Base-by-base conservation (phyloP, 2,329 filamentous ascomycete species). In the Teratosphaeria nubilosa region DNA sequence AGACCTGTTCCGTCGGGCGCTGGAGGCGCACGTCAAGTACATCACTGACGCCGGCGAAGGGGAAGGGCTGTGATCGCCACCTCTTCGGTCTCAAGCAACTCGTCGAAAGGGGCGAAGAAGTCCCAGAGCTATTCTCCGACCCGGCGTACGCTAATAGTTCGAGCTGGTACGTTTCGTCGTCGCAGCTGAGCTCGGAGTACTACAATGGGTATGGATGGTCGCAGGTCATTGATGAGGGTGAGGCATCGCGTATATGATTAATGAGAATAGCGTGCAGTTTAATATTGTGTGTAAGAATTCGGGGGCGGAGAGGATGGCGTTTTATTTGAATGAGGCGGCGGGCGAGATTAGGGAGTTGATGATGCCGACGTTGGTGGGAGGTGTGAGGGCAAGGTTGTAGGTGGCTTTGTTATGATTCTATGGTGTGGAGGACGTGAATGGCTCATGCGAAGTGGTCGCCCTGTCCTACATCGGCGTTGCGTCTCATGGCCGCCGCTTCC, bases 151-250 rank as follows among this genome's bases (percentile, higher is more conserved):
- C 76, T 3, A 99, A 97, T 79, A 91, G 86, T 59, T 79, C 82
- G 69, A 90, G 86, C 14, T 99, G 94, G 94, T 96, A 85, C 76
- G 80, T 99, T 59, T 92, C 87, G 30, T 90, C 86, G 30, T 90
- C 85, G 61, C 95, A 99, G 78, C 78, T 99, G 72, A 94, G 88
- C 76, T 91, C 87, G 34, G 95, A 99, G 78, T 96, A 89, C 80
- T 99, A 97, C 77, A 99, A 99, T 73, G 94, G 95, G 25, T 99
- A 99, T 75, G 94, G 94, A 52, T 99, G 94, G 94, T 94, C 88
- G 71, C 92, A 99, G 78, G 94, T 99, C 56, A 88, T 97, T 57
- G 91, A 97, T 70, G 89, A 87, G 94, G 94, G 31, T 99, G 94
- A 76, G 94, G 94, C 50, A 95, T 99, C 71, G 94, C 94, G 45